Evolutionary conservation across 768 basidiomycete genomes (phyloP).

Genomic region (Amylocystis lapponica): DNA sequence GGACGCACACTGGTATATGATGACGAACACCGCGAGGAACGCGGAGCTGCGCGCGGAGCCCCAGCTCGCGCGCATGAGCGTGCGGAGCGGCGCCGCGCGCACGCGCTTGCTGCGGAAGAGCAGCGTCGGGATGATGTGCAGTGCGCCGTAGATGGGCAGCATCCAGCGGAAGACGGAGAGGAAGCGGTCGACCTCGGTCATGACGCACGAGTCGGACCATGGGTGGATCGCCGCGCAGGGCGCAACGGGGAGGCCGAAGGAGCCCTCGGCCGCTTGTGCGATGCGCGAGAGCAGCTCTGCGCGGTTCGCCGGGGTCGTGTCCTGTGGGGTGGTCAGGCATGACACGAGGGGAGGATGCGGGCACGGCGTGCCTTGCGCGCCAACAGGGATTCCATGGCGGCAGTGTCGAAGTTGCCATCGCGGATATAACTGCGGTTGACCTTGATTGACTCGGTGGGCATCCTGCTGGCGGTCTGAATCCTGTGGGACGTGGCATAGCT

Average conservation of each 20-base stretch:
- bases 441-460: conserved; percentile 48
- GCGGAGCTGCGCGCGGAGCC: conserved; percentile 82
- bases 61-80: conserved; percentile 57
- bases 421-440: conserved; percentile 61
- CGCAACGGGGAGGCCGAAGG: conserved; percentile 44
- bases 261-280: conserved; percentile 28
- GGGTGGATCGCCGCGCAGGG: conserved; percentile 82
- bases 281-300: conserved; percentile 41
- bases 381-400: conserved; percentile 52
- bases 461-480: conserved; percentile 67
- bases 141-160: conserved; percentile 76
- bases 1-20: conserved; percentile 70
- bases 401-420: conserved; percentile 47
- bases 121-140: conserved; percentile 85
- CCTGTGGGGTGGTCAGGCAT: conserved; percentile 26
- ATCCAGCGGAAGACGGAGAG: conserved; percentile 81
- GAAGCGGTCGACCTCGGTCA: conserved; percentile 65
- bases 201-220: conserved; percentile 50
- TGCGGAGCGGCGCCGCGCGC: conserved; percentile 54
- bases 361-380: conserved; percentile 35
- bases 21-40: conserved; percentile 80
- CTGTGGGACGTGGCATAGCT: conserved; percentile 30
- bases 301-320: conserved; percentile 48
- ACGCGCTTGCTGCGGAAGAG: conserved; percentile 74
- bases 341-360: neutral